Conservation (phyloP, 1,284 basidiomycete species). For the Meripilus lineatus region DNA sequence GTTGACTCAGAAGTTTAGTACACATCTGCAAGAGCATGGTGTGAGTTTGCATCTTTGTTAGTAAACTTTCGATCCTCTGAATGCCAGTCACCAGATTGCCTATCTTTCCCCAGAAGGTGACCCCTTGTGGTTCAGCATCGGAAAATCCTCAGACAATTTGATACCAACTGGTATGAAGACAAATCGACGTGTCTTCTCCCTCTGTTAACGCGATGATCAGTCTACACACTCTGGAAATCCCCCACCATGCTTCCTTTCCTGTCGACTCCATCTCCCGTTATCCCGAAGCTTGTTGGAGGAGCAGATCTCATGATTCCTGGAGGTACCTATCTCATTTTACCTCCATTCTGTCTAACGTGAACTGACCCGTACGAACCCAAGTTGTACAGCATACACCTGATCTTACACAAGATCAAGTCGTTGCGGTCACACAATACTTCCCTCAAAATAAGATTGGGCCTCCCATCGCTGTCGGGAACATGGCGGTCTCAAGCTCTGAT, state of each 20-base stretch:
- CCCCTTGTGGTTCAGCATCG: conserved; percentile 79
- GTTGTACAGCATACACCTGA: conserved; percentile 49
- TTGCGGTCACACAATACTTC: conserved; percentile 53
- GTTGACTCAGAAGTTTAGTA: conserved; percentile 58
- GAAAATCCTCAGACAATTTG: conserved; percentile 59
- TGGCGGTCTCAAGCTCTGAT: conserved; percentile 52
- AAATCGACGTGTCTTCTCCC: not conserved
- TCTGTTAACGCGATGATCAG: conserved; percentile 17
- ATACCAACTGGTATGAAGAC: conserved; percentile 58
- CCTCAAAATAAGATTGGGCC: conserved; percentile 31
- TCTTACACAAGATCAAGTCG: conserved; percentile 45
- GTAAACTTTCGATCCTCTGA: not conserved
- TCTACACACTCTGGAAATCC: conserved; percentile 75
- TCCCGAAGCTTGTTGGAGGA: conserved; percentile 61
- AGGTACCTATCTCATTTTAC: conserved; percentile 35
- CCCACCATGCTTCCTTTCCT: conserved; percentile 58
- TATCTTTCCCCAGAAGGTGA: conserved; percentile 69
- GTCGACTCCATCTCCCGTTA: conserved; percentile 59
- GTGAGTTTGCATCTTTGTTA: conserved; percentile 36
- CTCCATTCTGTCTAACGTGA: conserved; percentile 2
- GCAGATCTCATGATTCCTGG: conserved; percentile 81
- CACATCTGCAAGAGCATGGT: conserved; percentile 56
- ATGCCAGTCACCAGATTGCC: conserved; percentile 37
- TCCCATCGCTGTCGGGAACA: conserved; percentile 66
- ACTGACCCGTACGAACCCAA: conserved; percentile 33